These are phyloP conservation scores for Solanum acaule DNA, from an alignment of 257 asterid species.

Conservation along the genomic window DNA sequence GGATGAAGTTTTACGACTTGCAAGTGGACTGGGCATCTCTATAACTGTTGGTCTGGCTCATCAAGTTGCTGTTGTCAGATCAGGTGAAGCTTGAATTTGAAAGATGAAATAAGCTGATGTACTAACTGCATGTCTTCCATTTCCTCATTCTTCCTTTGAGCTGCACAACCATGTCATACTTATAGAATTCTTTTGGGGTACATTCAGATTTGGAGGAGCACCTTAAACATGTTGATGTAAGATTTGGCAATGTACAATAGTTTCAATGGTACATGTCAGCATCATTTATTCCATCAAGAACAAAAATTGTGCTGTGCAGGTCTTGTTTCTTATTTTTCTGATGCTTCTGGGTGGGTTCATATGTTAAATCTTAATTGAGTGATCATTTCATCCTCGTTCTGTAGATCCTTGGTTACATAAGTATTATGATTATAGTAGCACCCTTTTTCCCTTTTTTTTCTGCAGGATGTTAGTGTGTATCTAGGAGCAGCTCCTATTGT, in stretches of 20 bases:
- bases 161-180: neutral
- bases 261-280: neutral
- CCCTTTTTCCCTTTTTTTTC: neutral
- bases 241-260: constrained; percentile 35
- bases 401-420: neutral
- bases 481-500: constrained; percentile 97
- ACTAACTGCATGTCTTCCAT: neutral
- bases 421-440: neutral
- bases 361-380: neutral
- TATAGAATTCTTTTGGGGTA: constrained; percentile 2
- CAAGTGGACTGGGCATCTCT: constrained; percentile 53
- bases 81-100: constrained; percentile 34
- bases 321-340: neutral
- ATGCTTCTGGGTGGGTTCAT: neutral
- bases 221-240: constrained; percentile 56
- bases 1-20: constrained; percentile 62
- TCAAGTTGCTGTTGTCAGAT: constrained; percentile 50
- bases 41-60: constrained; percentile 66
- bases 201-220: constrained; percentile 53
- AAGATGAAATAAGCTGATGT: neutral
- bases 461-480: constrained; percentile 84
- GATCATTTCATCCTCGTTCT: neutral
- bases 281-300: neutral
- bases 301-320: neutral
- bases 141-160: constrained; percentile 1